These are phyloP conservation scores for Paraphoma chrysanthemicola DNA, from an alignment of 2,329 filamentous ascomycete genomes.

Conservation along the genomic window DNA sequence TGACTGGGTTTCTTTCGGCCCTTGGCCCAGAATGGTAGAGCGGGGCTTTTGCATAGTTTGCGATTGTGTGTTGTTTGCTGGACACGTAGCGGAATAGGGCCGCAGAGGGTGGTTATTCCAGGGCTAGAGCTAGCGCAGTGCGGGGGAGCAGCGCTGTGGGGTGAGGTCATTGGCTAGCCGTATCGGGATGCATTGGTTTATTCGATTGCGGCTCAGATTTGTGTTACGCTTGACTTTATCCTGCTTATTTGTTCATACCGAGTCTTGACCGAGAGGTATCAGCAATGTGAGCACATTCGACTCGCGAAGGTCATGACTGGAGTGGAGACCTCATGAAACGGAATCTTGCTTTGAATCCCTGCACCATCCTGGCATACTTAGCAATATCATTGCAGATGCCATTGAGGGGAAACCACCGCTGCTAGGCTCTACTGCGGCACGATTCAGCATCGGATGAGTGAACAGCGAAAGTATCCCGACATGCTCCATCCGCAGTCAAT, in stretches of 20 bases:
- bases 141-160: slow-evolving; percentile 16
- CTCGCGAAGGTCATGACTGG: too few species aligned
- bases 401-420: too few species aligned
- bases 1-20: slow-evolving; percentile 11
- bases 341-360: too few species aligned
- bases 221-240: not conserved
- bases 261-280: too few species aligned
- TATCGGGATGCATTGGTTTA: not conserved
- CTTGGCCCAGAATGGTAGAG: not conserved
- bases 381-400: too few species aligned
- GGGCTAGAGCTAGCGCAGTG: slow-evolving; percentile 15
- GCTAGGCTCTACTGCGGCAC: too few species aligned
- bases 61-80: slow-evolving; percentile 2
- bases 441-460: too few species aligned
- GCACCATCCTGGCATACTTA: too few species aligned
- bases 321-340: too few species aligned
- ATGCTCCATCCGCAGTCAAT: too few species aligned
- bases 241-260: not conserved
- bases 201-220: not conserved
- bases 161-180: slow-evolving; percentile 11
- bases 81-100: slow-evolving; percentile 20
- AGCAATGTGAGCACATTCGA: too few species aligned
- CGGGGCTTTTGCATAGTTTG: slow-evolving; percentile 8
- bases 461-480: too few species aligned
- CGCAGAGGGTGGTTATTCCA: slow-evolving; percentile 9